A percentile compares a stretch with the other conserved stretches of the same genome.
These are phyloP conservation scores for Takashimella koratensis DNA, from an alignment of 1,284 basidiomycete genomes.

Conservation along the genomic window DNA sequence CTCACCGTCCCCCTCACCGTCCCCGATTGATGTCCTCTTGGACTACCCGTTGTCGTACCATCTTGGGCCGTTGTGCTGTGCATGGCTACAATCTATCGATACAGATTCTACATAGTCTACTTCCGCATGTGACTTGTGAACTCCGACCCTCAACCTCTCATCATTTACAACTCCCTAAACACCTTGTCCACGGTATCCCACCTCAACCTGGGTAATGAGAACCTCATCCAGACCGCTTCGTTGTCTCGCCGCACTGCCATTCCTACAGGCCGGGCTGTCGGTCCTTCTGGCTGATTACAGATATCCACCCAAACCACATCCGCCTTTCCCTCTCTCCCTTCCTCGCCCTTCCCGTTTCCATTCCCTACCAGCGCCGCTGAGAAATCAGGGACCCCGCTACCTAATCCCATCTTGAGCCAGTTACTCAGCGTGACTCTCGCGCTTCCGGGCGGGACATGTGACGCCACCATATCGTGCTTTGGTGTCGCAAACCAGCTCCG, in stretches of 20 bases:
- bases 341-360: not conserved
- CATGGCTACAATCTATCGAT: too few species aligned
- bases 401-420: conserved; percentile 8
- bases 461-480: not conserved
- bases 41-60: too few species aligned
- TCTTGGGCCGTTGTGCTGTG: too few species aligned
- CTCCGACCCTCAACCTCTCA: not conserved
- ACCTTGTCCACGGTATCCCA: not conserved
- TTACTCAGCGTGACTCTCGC: conserved; percentile 6
- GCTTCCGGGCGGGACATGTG: conserved; percentile 1
- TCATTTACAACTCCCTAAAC: not conserved
- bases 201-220: not conserved
- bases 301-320: conserved; percentile 4
- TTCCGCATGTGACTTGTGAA: too few species aligned
- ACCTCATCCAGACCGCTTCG: not conserved
- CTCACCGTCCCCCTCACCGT: too few species aligned
- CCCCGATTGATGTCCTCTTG: too few species aligned
- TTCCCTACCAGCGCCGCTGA: not conserved
- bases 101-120: too few species aligned
- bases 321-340: not conserved
- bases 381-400: conserved; percentile 4
- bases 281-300: not conserved
- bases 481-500: not conserved
- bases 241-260: not conserved
- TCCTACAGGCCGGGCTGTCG: not conserved